Evolutionary conservation across 2,329 filamentous ascomycete species (phyloP), one percentile per base, ranked within the genome.

Genomic region (Ceratocystis cubensis): DNA sequence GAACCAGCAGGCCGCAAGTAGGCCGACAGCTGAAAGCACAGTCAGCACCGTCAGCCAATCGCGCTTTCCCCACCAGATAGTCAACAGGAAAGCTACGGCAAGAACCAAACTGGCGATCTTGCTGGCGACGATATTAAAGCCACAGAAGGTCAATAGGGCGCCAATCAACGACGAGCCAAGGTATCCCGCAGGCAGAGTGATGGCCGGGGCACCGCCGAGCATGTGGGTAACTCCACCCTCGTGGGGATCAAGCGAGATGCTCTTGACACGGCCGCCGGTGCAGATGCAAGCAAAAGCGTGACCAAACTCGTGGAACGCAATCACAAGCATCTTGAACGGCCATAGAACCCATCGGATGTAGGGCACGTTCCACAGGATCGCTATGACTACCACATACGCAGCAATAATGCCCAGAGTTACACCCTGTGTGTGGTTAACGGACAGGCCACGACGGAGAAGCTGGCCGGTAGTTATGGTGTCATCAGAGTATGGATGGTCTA

Each of bases 291-390:
- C 84, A 71, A 90, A 82, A 62, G 88, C 88, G 75, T 92, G 88
- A 13, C 87, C 84, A 72, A 91, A 86, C 71, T 92, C 88, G 76
- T 92, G 88, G 75, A 91, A 92, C 46, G 88, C 88, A 70, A 92
- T 91, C 64, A 89, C 87, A 22, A 92, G 81, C 88, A 91, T 91
- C 85, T 92, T 92, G 78, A 92, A 91, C 3, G 88, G 88, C 88
- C 88, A 92, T 45, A 92, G 76, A 1, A 87, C 80, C 80, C 84
- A 87, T 66, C 83, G 81, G n/a, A 92, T 76, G 74, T 89, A 90
- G 0, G 88, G 88, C 1, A 91, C 74, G 75, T 91, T 91, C 88
- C 88, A 92, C 2, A 92, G 78, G 53, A 92, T 78, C 3, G 87
- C 88, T 70, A 92, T 92, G 61, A 81, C 80, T 20, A 90, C 87